A percentile compares a stretch with the other conserved stretches of the same genome.
These are phyloP conservation scores for Panaeolus cyanescens DNA, from an alignment of 768 basidiomycete species.

Conservation along the genomic window DNA sequence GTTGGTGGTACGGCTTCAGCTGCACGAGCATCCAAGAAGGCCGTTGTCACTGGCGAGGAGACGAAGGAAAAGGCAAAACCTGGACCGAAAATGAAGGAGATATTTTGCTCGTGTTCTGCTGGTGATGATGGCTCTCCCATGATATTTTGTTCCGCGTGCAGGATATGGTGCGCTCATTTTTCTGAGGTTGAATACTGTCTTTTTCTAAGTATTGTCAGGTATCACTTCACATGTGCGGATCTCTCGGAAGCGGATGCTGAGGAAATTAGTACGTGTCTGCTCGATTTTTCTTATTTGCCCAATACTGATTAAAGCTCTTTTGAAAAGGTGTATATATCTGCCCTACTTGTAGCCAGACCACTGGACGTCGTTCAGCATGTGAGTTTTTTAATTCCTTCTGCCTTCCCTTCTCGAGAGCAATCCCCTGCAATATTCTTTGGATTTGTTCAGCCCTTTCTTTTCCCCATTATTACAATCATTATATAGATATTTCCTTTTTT, in stretches of 20 bases:
- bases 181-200: slow-evolving; percentile 5
- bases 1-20: neutral
- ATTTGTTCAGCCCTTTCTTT: slow-evolving; percentile 3
- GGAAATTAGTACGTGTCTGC: slow-evolving; percentile 68
- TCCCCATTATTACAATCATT: slow-evolving; percentile 1
- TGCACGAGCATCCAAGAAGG: slow-evolving; percentile 2
- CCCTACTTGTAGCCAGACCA: slow-evolving; percentile 55
- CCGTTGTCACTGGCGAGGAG: slow-evolving; percentile 6
- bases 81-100: slow-evolving; percentile 21
- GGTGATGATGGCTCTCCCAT: slow-evolving; percentile 81
- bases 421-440: neutral
- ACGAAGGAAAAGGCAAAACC: slow-evolving; percentile 21
- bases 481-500: slow-evolving; percentile 9
- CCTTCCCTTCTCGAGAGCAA: slow-evolving; percentile 7
- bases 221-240: slow-evolving; percentile 78
- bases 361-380: slow-evolving; percentile 72
- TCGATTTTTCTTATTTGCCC: neutral
- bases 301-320: slow-evolving; percentile 13
- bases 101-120: slow-evolving; percentile 65
- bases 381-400: slow-evolving; percentile 49
- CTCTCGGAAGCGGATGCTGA: slow-evolving; percentile 66
- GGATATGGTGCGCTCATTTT: slow-evolving; percentile 58
- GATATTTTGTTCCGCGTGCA: slow-evolving; percentile 74
- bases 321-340: slow-evolving; percentile 58
- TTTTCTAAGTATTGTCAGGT: slow-evolving; percentile 48